Conservation (phyloP, 2,329 filamentous ascomycete genomes). For the Parafenestella ontariensis region DNA sequence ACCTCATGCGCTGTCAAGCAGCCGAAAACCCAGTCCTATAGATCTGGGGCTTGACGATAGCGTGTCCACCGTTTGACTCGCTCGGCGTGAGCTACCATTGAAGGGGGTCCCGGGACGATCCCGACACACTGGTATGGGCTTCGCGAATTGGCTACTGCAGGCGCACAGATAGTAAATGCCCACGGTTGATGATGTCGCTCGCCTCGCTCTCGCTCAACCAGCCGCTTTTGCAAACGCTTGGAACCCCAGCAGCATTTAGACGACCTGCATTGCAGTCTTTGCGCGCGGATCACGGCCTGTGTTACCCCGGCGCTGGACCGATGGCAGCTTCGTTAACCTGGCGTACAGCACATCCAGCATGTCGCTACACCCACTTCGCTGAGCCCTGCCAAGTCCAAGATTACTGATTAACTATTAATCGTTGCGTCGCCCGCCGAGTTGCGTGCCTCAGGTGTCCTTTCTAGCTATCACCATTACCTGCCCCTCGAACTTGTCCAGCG, state of each 20-base stretch:
- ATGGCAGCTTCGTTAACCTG: slow-evolving; percentile 25
- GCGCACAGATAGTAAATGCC: slow-evolving; percentile 21
- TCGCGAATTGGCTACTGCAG: slow-evolving; percentile 25
- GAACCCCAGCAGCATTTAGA: slow-evolving; percentile 19
- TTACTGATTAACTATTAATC: slow-evolving; percentile 36
- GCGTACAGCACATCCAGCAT: slow-evolving; percentile 38
- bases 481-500: neutral
- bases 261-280: slow-evolving; percentile 27
- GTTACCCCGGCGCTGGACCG: slow-evolving; percentile 31
- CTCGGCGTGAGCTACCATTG: slow-evolving; percentile 29
- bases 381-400: slow-evolving; percentile 41
- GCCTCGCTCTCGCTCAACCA: slow-evolving; percentile 23
- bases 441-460: slow-evolving; percentile 20
- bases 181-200: slow-evolving; percentile 27
- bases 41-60: slow-evolving; percentile 19
- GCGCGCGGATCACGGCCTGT: slow-evolving; percentile 31
- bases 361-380: slow-evolving; percentile 32
- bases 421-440: slow-evolving; percentile 18
- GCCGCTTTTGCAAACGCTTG: slow-evolving; percentile 27
- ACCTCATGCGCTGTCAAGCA: neutral
- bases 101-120: slow-evolving; percentile 27
- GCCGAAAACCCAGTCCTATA: slow-evolving; percentile 1
- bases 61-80: slow-evolving; percentile 17
- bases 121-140: slow-evolving; percentile 26
- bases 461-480: slow-evolving; percentile 11